Evolutionary conservation across 257 asterid species (phyloP), one percentile per base, ranked within the genome.

Genomic region (Ocimum tenuiflorum): DNA sequence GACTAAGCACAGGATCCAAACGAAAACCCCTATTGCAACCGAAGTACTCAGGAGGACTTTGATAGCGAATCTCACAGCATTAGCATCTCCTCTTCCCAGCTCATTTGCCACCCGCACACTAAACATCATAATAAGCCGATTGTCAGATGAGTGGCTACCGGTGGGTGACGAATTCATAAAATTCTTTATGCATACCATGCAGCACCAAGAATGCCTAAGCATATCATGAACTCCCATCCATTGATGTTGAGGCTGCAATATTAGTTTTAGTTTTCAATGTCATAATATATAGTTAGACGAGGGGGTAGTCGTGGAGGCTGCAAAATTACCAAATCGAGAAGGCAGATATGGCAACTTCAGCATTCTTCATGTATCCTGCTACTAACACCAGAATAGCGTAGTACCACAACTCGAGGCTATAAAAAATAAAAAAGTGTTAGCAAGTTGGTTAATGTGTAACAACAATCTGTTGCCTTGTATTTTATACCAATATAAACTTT

Each of bases 101-200:
- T 89, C 98, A 58, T 91, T 91, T 12, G 98, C 95, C 69, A 89
- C 79, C 8, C 98, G 90, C 10, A 87, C 98, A 22, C 98, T 91
- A 38, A 7, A 67, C 39, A 55, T 45, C 39, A 51, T 61, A 60
- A 20, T 48, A 20, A 59, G 23, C 12, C 2, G 47, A 47, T 7
- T 49, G 23, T 67, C 2, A 41, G 18, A 10, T n/a, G 11, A 19
- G 9, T 8, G 46, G 42, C n/a, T 33, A n/a, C n/a, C n/a, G n/a
- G 35, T 23, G 0, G 0, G 31, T 31, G 13, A 59, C 17, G 53
- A 8, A 18, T 56, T 31, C 68, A 42, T 7, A 19, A 24, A 38
- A 22, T 13, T 47, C 0, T 12, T 38, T 22, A 27, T 9, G 22
- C 79, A 0, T 79, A 90, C 97, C 91, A 85, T 62, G 96, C 83